Evolutionary conservation across 371 early-diverging fungal species (phyloP).

Genomic region (Polyrhizophydium stewartii): DNA sequence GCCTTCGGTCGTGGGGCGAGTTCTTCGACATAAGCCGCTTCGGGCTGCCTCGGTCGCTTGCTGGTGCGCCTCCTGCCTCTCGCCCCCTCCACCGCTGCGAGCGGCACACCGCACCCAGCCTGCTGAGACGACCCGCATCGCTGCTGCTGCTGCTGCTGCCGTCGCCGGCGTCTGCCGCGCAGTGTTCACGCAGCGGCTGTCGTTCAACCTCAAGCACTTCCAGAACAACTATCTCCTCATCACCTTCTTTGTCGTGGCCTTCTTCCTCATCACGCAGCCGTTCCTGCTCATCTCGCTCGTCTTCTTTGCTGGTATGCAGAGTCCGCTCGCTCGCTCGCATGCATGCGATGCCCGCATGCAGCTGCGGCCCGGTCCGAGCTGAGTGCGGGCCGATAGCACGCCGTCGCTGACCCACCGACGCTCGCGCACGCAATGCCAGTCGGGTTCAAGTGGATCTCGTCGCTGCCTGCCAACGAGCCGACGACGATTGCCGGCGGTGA

Average conservation of each 20-base stretch:
- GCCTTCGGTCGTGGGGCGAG: constrained; percentile 12
- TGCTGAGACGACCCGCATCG: neutral
- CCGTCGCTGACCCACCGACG: neutral
- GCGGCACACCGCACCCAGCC: too few species aligned
- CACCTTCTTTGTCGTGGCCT: constrained; percentile 13
- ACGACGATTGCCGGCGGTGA: constrained; percentile 12
- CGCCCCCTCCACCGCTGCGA: neutral
- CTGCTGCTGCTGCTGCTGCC: neutral
- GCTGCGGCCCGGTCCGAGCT: too few species aligned
- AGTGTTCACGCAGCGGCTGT: constrained; percentile 11
- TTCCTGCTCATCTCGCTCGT: constrained; percentile 16
- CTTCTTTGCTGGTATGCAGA: constrained; percentile 6
- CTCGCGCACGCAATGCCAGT: constrained; percentile 2
- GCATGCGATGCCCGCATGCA: too few species aligned
- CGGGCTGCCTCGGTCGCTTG: neutral
- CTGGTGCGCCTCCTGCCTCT: too few species aligned
- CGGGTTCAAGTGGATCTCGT: constrained; percentile 18
- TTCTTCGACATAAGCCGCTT: constrained; percentile 20
- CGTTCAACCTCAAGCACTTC: constrained; percentile 23
- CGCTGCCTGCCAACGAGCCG: constrained; percentile 17
- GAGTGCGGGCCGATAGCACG: neutral
- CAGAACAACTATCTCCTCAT: constrained; percentile 28
- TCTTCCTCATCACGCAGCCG: constrained; percentile 18
- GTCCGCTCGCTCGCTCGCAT: neutral
- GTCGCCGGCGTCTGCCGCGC: neutral